These are phyloP conservation scores for Ceratobasidium sp. DNA, from an alignment of 1,284 basidiomycete genomes.

Conservation along the genomic window DNA sequence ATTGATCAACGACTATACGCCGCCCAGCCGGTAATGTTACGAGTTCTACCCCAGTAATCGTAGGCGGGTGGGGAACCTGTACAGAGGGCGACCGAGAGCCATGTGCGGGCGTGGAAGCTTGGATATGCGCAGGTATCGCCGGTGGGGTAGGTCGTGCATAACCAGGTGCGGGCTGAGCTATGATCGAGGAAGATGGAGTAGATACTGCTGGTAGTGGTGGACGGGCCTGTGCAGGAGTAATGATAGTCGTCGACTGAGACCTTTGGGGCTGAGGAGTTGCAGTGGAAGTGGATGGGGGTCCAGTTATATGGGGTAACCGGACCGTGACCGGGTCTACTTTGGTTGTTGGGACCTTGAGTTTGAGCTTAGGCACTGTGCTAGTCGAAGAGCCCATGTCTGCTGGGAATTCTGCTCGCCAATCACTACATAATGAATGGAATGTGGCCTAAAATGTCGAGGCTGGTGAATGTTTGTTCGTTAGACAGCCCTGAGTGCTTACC, in stretches of 20 bases:
- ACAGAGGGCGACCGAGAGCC: slow-evolving; percentile 40
- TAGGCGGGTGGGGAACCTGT: slow-evolving; percentile 30
- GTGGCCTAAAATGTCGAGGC: slow-evolving; percentile 6
- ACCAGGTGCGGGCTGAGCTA: slow-evolving; percentile 28
- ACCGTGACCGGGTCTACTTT: slow-evolving; percentile 31
- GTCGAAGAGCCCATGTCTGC: slow-evolving; percentile 13
- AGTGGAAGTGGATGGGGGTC: neutral
- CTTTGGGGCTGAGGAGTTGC: slow-evolving; percentile 27
- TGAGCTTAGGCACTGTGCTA: slow-evolving; percentile 37
- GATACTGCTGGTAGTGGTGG: neutral
- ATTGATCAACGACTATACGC: slow-evolving; percentile 12
- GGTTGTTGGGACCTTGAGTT: slow-evolving; percentile 39
- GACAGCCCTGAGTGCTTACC: slow-evolving; percentile 61
- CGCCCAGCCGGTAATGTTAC: slow-evolving; percentile 21
- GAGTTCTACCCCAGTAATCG: slow-evolving; percentile 21
- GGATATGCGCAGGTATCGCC: slow-evolving; percentile 24
- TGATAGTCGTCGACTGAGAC: neutral
- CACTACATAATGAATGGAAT: slow-evolving; percentile 29
- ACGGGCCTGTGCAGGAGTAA: slow-evolving; percentile 1
- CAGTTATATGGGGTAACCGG: slow-evolving; percentile 13
- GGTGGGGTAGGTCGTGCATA: slow-evolving; percentile 38
- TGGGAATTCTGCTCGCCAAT: slow-evolving; percentile 41
- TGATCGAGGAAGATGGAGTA: slow-evolving; percentile 12
- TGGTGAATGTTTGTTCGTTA: neutral
- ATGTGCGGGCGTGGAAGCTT: slow-evolving; percentile 30